phyloP scores from a whole-genome alignment of 1,284 basidiomycete species.

The Ustilago vetiveriae region DNA sequence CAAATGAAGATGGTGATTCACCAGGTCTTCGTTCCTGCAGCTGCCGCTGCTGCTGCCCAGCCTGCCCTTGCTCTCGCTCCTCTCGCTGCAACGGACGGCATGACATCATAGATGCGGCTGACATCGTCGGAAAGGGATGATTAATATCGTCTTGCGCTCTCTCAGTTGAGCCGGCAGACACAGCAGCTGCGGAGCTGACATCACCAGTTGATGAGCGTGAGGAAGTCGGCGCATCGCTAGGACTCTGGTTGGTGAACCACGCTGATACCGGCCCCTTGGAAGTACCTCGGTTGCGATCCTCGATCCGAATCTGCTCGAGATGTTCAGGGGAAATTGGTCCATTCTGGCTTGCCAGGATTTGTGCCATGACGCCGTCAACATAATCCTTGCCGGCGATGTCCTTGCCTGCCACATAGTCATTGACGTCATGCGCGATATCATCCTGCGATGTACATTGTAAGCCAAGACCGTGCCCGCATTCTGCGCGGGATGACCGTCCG shows the following conservation, averaged over 20 bases:
- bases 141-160: not conserved
- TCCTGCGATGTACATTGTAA: not conserved
- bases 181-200: not conserved
- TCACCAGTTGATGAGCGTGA: not conserved
- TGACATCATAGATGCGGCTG: not conserved
- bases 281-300: not conserved
- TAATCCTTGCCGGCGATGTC: not conserved
- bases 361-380: conserved; percentile 4
- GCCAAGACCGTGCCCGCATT: not conserved
- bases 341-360: not conserved
- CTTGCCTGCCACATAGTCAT: not conserved
- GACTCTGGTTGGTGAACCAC: not conserved
- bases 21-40: no score
- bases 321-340: conserved; percentile 10
- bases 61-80: conserved; percentile 1
- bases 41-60: not conserved
- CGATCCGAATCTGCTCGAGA: not conserved
- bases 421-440: conserved; percentile 5
- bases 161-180: not conserved
- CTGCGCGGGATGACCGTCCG: not conserved
- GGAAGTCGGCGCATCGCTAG: not conserved
- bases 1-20: not conserved
- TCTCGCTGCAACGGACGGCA: not conserved
- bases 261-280: not conserved
- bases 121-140: not conserved